Evolutionary conservation across 2,329 filamentous ascomycete genomes (phyloP).

Genomic region (Alternaria sp.): DNA sequence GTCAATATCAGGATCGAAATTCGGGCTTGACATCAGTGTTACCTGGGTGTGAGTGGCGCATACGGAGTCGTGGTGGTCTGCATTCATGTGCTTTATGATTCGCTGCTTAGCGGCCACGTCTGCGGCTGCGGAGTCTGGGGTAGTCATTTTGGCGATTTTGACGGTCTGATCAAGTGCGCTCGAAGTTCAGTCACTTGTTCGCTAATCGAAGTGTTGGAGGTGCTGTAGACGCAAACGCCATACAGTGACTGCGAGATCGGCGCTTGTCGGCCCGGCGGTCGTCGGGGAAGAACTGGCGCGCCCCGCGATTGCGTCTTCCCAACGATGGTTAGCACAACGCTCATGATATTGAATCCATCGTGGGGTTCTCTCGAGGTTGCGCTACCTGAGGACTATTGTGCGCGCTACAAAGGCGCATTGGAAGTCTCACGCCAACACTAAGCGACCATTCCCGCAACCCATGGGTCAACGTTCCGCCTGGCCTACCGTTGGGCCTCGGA

Average conservation of each 20-base stretch:
- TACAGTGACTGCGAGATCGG: constrained; percentile 1
- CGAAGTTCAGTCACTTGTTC: not conserved
- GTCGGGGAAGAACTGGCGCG: constrained; percentile 15
- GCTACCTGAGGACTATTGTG: not conserved
- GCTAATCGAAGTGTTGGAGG: not conserved
- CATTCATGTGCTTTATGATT: constrained; percentile 87
- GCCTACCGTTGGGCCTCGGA: not conserved
- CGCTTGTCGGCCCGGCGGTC: constrained; percentile 16
- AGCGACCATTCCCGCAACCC: not conserved
- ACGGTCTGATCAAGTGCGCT: not conserved
- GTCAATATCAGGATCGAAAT: constrained; percentile 16
- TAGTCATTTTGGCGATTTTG: constrained; percentile 31
- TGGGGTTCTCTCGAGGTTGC: not conserved
- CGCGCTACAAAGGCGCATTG: not conserved
- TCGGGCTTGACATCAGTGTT: constrained; percentile 2
- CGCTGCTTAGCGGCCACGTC: constrained; percentile 64
- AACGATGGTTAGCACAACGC: constrained; percentile 25
- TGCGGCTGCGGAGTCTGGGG: constrained; percentile 47
- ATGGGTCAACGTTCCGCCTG: not conserved
- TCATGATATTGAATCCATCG: not conserved
- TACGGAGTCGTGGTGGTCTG: constrained; percentile 76
- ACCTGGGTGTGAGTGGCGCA: not conserved
- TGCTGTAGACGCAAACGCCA: not conserved
- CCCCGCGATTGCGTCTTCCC: constrained; percentile 14
- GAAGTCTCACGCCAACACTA: not conserved